Percentiles rank a stretch among this genome's conserved stretches.
Evolutionary conservation across 2,329 filamentous ascomycete species (phyloP).

Genomic region (Talaromyces sp.): DNA sequence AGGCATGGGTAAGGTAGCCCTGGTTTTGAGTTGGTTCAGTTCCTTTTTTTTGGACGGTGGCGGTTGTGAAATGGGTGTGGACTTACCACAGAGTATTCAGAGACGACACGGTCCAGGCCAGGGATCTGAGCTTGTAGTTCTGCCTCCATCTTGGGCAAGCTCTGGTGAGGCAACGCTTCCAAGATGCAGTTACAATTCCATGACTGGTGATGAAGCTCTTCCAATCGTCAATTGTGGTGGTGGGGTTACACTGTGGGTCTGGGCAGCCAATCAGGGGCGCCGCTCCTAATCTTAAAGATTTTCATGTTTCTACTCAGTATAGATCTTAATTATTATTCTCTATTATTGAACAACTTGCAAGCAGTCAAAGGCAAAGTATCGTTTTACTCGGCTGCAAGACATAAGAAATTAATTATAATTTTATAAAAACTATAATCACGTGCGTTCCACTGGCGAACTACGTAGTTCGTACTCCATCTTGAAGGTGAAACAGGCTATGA

Average conservation of each 20-base stretch:
- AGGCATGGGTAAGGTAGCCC: constrained; percentile 91
- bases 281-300: background rate
- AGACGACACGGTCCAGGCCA: constrained; percentile 80
- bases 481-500: background rate
- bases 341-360: background rate
- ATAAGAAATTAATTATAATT: no score
- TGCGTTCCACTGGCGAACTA: background rate
- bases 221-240: background rate
- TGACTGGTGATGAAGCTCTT: background rate
- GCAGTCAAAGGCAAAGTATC: no score
- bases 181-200: background rate
- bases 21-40: constrained; percentile 15
- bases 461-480: background rate
- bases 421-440: background rate
- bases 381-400: background rate
- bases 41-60: background rate
- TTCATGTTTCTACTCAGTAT: background rate
- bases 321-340: background rate
- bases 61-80: background rate
- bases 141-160: constrained; percentile 62
- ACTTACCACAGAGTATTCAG: constrained; percentile 73
- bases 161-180: background rate
- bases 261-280: background rate
- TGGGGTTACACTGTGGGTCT: background rate
- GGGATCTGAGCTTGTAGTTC: constrained; percentile 81